Percentiles rank a stretch among this genome's conserved stretches.
Evolutionary conservation across 2,329 filamentous ascomycete genomes (phyloP).

Genomic region (Fusarium duplospermum): DNA sequence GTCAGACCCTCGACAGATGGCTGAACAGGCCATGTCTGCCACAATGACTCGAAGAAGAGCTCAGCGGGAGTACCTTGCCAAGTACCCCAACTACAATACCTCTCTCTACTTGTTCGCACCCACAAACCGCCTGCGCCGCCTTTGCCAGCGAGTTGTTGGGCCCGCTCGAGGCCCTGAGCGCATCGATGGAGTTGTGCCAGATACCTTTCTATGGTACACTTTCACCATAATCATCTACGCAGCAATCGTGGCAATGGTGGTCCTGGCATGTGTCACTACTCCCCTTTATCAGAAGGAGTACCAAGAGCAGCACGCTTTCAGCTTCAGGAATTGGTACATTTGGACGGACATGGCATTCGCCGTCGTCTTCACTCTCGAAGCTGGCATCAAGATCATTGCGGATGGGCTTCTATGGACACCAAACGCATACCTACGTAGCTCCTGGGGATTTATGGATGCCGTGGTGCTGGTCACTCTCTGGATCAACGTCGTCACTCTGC

Average conservation of each 20-base stretch:
- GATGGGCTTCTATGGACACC: constrained; percentile 97
- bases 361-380: constrained; percentile 85
- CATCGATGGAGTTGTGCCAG: constrained; percentile 89
- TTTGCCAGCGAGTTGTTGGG: constrained; percentile 91
- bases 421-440: constrained; percentile 95
- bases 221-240: constrained; percentile 96
- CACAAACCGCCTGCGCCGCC: constrained; percentile 78
- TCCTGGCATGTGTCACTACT: constrained; percentile 93
- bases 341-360: constrained; percentile 95
- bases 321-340: constrained; percentile 87
- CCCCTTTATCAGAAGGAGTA: constrained; percentile 94
- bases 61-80: constrained; percentile 88
- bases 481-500: constrained; percentile 89
- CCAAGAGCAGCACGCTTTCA: constrained; percentile 71
- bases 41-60: constrained; percentile 85
- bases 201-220: constrained; percentile 89
- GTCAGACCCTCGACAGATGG: constrained; percentile 87
- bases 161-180: constrained; percentile 88
- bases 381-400: constrained; percentile 90
- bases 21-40: constrained; percentile 87
- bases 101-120: constrained; percentile 89
- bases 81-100: constrained; percentile 92
- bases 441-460: constrained; percentile 96
- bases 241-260: constrained; percentile 96
- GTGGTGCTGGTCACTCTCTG: constrained; percentile 92